phyloP scores from a whole-genome alignment of 192 early-diverging fungal species.

The Nowakowskiella sp. region DNA sequence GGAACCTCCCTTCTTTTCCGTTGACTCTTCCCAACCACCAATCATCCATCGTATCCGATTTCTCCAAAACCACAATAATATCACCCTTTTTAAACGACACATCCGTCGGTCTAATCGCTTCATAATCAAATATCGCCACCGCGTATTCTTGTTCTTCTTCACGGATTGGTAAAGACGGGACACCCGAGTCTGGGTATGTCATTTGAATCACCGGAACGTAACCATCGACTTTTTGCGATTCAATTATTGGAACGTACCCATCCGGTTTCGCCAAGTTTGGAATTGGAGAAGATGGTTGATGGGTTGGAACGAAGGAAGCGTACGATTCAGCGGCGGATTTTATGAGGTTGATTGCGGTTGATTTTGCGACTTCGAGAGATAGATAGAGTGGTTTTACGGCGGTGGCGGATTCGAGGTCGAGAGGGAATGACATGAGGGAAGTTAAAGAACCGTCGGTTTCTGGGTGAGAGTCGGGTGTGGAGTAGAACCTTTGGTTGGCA shows the following conservation, averaged over 20 bases:
- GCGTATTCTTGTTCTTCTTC: conserved; percentile 34
- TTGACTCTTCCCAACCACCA: conserved; percentile 69
- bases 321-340: background rate
- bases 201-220: background rate
- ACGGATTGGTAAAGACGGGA: conserved; percentile 40
- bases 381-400: conserved; percentile 10
- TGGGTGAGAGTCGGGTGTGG: conserved; percentile 62
- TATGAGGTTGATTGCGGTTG: conserved; percentile 1
- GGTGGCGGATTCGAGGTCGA: conserved; percentile 2
- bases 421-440: conserved; percentile 11
- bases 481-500: conserved; percentile 75
- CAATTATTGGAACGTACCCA: too few species aligned
- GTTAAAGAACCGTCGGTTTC: conserved; percentile 70
- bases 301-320: background rate
- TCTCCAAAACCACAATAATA: conserved; percentile 56
- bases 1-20: conserved; percentile 54
- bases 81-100: conserved; percentile 71
- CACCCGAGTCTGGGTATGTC: conserved; percentile 8
- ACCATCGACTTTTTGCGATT: background rate
- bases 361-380: too few species aligned
- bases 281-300: conserved; percentile 5
- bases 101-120: conserved; percentile 60
- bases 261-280: too few species aligned
- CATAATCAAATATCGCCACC: conserved; percentile 67
- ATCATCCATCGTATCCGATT: conserved; percentile 56